Conservation (phyloP, 352 stramenopile species). For the Phytophthora melonis region DNA sequence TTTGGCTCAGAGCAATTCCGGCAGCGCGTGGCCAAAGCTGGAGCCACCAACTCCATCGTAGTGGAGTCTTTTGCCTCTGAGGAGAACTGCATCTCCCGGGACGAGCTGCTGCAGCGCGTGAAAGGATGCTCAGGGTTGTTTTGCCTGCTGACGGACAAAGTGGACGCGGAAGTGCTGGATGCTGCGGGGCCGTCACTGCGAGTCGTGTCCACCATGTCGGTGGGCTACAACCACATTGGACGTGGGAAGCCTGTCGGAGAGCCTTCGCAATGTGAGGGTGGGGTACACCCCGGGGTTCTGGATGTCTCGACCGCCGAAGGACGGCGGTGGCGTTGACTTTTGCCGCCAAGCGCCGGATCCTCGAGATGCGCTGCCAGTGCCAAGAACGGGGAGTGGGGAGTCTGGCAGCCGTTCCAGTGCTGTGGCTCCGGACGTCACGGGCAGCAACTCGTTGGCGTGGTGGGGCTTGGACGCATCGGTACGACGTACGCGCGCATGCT, state of each 20-base stretch:
- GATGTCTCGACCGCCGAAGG: conserved; percentile 85
- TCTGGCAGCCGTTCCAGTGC: conserved; percentile 86
- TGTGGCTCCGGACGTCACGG: conserved; percentile 78
- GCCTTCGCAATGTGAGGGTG: conserved; percentile 71
- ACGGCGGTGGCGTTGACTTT: conserved; percentile 79
- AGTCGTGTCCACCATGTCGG: conserved; percentile 89
- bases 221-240: conserved; percentile 93
- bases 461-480: conserved; percentile 91
- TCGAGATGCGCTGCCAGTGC: conserved; percentile 83
- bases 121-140: conserved; percentile 65
- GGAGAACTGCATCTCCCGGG: conserved; percentile 46
- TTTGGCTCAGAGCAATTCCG: conserved; percentile 43
- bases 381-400: conserved; percentile 73
- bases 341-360: conserved; percentile 61
- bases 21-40: conserved; percentile 29
- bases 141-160: conserved; percentile 75
- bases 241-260: conserved; percentile 75
- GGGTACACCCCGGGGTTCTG: conserved; percentile 89
- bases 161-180: conserved; percentile 75
- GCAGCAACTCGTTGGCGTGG: conserved; percentile 80
- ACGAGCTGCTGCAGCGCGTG: conserved; percentile 59
- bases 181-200: conserved; percentile 62
- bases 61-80: conserved; percentile 43
- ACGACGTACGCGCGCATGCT: conserved; percentile 85
- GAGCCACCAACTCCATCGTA: conserved; percentile 23